phyloP scores from a whole-genome alignment of 768 basidiomycete species.

The Trametes cingulata region DNA sequence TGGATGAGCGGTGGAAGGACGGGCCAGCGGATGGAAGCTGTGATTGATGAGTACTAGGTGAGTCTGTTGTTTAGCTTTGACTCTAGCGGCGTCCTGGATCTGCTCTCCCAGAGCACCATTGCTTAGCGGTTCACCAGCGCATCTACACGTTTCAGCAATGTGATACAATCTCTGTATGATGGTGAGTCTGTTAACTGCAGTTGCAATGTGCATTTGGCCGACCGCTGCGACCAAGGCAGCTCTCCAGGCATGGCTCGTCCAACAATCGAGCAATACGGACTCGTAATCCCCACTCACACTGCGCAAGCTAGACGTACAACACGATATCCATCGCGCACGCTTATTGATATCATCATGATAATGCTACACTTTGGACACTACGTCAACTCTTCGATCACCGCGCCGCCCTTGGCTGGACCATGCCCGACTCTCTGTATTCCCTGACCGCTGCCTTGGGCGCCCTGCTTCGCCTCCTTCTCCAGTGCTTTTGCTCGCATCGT shows the following conservation, averaged over 20 bases:
- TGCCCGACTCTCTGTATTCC: background rate
- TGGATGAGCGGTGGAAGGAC: slow-evolving; percentile 91
- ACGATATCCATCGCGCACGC: background rate
- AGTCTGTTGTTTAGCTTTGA: no score
- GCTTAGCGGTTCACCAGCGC: no score
- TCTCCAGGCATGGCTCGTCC: background rate
- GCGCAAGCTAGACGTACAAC: background rate
- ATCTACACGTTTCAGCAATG: no score
- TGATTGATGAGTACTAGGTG: slow-evolving; percentile 48
- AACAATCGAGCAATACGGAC: background rate
- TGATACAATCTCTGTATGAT: no score
- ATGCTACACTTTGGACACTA: background rate
- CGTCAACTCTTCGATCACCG: slow-evolving; percentile 11
- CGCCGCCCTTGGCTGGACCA: background rate
- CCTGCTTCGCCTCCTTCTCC: slow-evolving; percentile 26
- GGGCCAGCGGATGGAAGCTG: slow-evolving; percentile 88
- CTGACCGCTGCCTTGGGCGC: background rate
- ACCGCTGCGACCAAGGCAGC: background rate
- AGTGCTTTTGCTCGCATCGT: slow-evolving; percentile 30
- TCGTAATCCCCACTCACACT: background rate
- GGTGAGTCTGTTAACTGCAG: no score
- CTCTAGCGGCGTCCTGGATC: no score
- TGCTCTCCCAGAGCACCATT: no score
- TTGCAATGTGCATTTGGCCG: no score
- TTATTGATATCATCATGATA: background rate